Evolutionary conservation across 2,329 filamentous ascomycete genomes (phyloP), one percentile per base, ranked within the genome.

Genomic region (Rutstroemia sp.): DNA sequence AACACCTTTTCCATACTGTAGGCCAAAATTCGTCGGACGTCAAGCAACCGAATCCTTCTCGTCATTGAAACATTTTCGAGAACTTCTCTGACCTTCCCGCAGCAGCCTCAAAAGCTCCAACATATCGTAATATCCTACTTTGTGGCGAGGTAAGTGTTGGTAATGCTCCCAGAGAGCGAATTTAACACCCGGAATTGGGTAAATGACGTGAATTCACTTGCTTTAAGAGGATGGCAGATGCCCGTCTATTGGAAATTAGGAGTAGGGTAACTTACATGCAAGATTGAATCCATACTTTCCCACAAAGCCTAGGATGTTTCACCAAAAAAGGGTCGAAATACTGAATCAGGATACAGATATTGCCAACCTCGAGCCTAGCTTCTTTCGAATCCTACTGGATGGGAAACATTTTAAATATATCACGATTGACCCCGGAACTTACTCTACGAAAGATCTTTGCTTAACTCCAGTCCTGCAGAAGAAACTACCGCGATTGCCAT

Each of bases 371-470:
- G 38, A 40, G 46, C 59, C 54, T 45, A 59, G 54, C 54, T 57
- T 55, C 44, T 56, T 59, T 21, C 50, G 57, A 51, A 51, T 61
- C 21, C 45, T 59, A 10, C 27, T 53, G 21, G 53, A 57, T n/a
- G 53, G 30, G 56, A 57, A 61, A 42, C 38, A 55, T 48, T 64
- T 76, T 64, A 75, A 74, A 63, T 75, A 76, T 58, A 62, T 76
- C 34, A 72, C 67, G 12, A 65, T 76, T 27, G 71, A 71, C 8
- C 58, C 67, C 10, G 69, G 71, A 50, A 53, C 70, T 3, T 68
- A 70, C 48, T 63, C 66, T 27, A 55, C 54, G 17, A 66, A 70
- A 38, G 68, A 73, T 53, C 63, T 71, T 54, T 66, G 64, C 17
- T 73, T 69, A 50, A 67, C 60, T 8, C 71, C 71, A 12, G 53